These are phyloP conservation scores for Albugo candida DNA, from an alignment of 352 stramenopile species.

Conservation along the genomic window DNA sequence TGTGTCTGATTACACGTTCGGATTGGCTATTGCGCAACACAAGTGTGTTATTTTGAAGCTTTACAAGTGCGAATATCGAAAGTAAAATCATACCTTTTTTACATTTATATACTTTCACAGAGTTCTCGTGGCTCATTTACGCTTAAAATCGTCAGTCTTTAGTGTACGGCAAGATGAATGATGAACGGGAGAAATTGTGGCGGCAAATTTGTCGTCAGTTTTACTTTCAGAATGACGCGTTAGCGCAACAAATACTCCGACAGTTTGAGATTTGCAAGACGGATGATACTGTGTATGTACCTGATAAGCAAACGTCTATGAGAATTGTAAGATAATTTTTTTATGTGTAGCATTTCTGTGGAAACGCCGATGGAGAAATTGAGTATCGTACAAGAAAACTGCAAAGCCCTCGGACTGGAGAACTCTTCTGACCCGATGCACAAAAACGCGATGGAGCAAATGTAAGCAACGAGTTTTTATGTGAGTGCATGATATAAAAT, in stretches of 20 bases:
- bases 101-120: no score
- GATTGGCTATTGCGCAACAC: not conserved
- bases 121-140: no score
- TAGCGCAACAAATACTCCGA: slow-evolving; percentile 42
- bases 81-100: no score
- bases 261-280: slow-evolving; percentile 41
- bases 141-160: no score
- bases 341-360: not conserved
- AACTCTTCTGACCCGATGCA: slow-evolving; percentile 23
- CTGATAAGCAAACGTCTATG: not conserved
- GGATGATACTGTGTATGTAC: slow-evolving; percentile 35
- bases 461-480: slow-evolving; percentile 12
- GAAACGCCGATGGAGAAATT: slow-evolving; percentile 1
- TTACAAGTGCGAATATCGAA: no score
- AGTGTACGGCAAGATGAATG: no score
- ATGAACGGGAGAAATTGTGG: slow-evolving; percentile 20
- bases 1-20: slow-evolving; percentile 19
- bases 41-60: no score
- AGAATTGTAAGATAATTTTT: not conserved
- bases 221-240: slow-evolving; percentile 33
- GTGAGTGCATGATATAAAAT: not conserved
- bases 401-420: slow-evolving; percentile 18
- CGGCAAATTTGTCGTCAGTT: slow-evolving; percentile 34
- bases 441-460: slow-evolving; percentile 17
- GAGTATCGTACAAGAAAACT: slow-evolving; percentile 6